Evolutionary conservation across 2,329 filamentous ascomycete genomes (phyloP), one percentile per base, ranked within the genome.

Genomic region (Microascus cirrosus): DNA sequence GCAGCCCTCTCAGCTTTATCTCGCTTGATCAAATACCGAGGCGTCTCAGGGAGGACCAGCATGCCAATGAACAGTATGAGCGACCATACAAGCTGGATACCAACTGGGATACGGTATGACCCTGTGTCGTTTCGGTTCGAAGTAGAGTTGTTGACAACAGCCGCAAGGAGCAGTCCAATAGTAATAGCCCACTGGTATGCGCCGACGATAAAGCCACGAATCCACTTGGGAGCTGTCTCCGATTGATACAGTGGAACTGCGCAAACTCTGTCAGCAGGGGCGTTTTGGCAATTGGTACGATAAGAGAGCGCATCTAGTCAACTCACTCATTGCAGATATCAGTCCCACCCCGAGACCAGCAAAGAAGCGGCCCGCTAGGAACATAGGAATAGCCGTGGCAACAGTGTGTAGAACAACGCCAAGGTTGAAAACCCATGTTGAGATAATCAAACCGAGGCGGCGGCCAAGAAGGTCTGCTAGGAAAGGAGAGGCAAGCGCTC

Each of bases 291-390:
- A n/a, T 1, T 12, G 3, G n/a, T n/a, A n/a, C n/a, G n/a, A n/a
- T n/a, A n/a, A n/a, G n/a, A n/a, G n/a, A n/a, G n/a, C n/a, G n/a
- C n/a, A n/a, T n/a, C n/a, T n/a, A n/a, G n/a, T n/a, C n/a, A 2
- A 71, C 74, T n/a, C n/a, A 81, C 78, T 77, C 55, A 82, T 65
- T n/a, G 87, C 85, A 24, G 86, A 89, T 58, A 90, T 80, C 61
- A 89, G 76, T 65, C 87, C 87, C 42, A 90, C 86, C 62, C 87
- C 86, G 53, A 88, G 75, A 54, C 88, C 88, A 58, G 87, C 86
- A 64, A 91, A 84, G 66, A 90, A 83, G 62, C 88, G 81, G 45
- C 88, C 88, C 6, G 83, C 83, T 22, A 87, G 74, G 67, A 91
- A 86, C 42, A 89, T 71, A 25, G 81, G 79, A 22, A 90, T 75